Percentiles rank a stretch among this genome's conserved stretches.
These are phyloP conservation scores for Artemisia princeps DNA, from an alignment of 140 eudicot genomes.

Conservation along the genomic window DNA sequence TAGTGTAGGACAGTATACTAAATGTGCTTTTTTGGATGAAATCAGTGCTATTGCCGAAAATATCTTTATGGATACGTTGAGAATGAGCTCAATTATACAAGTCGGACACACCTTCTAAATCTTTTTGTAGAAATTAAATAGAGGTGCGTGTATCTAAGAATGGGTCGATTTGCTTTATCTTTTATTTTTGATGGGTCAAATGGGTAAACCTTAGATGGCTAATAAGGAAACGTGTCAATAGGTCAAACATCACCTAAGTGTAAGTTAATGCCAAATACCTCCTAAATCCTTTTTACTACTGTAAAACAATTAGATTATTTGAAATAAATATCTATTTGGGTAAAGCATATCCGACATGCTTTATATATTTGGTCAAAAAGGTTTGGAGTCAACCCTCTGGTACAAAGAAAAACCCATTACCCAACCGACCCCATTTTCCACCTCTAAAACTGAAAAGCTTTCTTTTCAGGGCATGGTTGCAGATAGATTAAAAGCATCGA, in stretches of 20 bases:
- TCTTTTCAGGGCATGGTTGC: background rate
- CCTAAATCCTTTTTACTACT: no score
- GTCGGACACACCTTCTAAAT: background rate
- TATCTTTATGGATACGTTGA: background rate
- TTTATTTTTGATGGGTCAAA: no score
- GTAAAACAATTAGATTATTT: no score
- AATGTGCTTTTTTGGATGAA: background rate
- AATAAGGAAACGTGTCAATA: no score
- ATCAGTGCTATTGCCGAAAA: background rate
- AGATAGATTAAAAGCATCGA: background rate
- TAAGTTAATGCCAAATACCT: no score
- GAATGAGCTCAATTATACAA: background rate
- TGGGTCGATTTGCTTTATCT: no score
- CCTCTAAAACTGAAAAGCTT: background rate
- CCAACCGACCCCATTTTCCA: background rate
- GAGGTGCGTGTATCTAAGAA: no score
- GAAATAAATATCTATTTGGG: no score
- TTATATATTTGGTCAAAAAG: no score
- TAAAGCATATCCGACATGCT: background rate
- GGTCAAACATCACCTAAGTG: no score
- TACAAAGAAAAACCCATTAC: background rate
- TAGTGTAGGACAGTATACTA: slow-evolving; percentile 5
- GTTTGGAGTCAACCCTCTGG: background rate
- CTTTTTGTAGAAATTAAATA: background rate
- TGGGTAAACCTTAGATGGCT: no score